phyloP scores from a whole-genome alignment of 2,329 filamentous ascomycete species.

The Gaeumannomyces sp. region DNA sequence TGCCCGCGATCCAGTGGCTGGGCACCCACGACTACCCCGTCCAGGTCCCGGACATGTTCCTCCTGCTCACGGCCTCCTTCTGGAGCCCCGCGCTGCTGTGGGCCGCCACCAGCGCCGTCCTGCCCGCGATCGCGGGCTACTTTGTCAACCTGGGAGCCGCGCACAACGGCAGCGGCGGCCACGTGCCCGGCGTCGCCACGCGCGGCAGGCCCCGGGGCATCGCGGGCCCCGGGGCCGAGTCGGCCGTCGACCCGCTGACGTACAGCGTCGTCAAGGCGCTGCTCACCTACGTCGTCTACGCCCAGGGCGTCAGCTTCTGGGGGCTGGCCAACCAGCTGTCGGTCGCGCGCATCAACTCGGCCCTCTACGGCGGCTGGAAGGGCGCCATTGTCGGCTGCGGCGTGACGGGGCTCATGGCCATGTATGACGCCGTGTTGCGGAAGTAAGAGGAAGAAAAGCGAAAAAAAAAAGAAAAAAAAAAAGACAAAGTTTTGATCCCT shows the following conservation, averaged over 20 bases:
- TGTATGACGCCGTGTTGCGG: slow-evolving; percentile 73
- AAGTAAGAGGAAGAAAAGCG: slow-evolving; percentile 40
- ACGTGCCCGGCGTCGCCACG: slow-evolving; percentile 21
- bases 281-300: slow-evolving; percentile 74
- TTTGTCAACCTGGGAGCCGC: slow-evolving; percentile 79
- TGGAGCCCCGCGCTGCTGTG: slow-evolving; percentile 79
- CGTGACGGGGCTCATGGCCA: slow-evolving; percentile 60
- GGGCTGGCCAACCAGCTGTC: slow-evolving; percentile 55
- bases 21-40: slow-evolving; percentile 54
- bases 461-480: background rate
- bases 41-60: slow-evolving; percentile 73
- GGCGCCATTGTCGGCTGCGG: slow-evolving; percentile 62
- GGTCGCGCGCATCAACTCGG: slow-evolving; percentile 56
- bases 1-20: slow-evolving; percentile 55
- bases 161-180: slow-evolving; percentile 26
- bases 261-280: slow-evolving; percentile 88
- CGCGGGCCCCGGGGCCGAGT: slow-evolving; percentile 33
- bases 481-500: background rate
- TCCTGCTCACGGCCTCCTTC: slow-evolving; percentile 69
- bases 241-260: slow-evolving; percentile 73
- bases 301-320: slow-evolving; percentile 55
- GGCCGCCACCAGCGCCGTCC: slow-evolving; percentile 62
- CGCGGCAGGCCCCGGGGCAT: slow-evolving; percentile 31
- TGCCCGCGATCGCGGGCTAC: slow-evolving; percentile 71
- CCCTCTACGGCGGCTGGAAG: slow-evolving; percentile 66